Percentiles rank a stretch among this genome's conserved stretches.
These are phyloP conservation scores for Galerina marginata DNA, from an alignment of 768 basidiomycete genomes.

Conservation along the genomic window DNA sequence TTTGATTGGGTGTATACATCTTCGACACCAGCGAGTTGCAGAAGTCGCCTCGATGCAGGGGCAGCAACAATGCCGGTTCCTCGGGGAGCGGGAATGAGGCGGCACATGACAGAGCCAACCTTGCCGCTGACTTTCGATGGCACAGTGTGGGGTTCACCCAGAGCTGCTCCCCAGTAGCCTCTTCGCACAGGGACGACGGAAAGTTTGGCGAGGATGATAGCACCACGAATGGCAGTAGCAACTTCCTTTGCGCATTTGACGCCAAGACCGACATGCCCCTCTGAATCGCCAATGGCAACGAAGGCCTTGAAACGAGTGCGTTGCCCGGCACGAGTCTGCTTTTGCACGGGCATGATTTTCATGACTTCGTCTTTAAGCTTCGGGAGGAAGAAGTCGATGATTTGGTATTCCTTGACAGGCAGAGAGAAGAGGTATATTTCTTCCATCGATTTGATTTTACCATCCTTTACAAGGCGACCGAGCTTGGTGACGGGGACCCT, in stretches of 20 bases:
- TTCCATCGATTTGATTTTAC: constrained; percentile 99
- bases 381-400: constrained; percentile 99
- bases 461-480: constrained; percentile 98
- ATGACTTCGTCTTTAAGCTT: constrained; percentile 99
- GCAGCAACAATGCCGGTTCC: constrained; percentile 99
- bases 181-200: constrained; percentile 97
- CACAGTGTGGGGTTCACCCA: constrained; percentile 98
- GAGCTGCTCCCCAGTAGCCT: constrained; percentile 99
- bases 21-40: constrained; percentile 97
- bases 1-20: constrained; percentile 98
- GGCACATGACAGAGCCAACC: constrained; percentile 99
- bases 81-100: constrained; percentile 96
- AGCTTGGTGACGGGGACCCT: constrained; percentile 99
- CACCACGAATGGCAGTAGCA: constrained; percentile 98
- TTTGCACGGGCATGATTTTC: constrained; percentile 99
- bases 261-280: constrained; percentile 98
- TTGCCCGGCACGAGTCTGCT: constrained; percentile 99
- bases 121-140: constrained; percentile 99
- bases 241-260: constrained; percentile 99
- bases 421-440: constrained; percentile 99
- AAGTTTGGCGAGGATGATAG: constrained; percentile 98
- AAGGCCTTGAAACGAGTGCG: constrained; percentile 99
- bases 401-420: constrained; percentile 99
- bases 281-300: constrained; percentile 98
- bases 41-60: constrained; percentile 93